phyloP scores from a whole-genome alignment of 2,329 filamentous ascomycete species.

The Penicillium aurantiogriseum region DNA sequence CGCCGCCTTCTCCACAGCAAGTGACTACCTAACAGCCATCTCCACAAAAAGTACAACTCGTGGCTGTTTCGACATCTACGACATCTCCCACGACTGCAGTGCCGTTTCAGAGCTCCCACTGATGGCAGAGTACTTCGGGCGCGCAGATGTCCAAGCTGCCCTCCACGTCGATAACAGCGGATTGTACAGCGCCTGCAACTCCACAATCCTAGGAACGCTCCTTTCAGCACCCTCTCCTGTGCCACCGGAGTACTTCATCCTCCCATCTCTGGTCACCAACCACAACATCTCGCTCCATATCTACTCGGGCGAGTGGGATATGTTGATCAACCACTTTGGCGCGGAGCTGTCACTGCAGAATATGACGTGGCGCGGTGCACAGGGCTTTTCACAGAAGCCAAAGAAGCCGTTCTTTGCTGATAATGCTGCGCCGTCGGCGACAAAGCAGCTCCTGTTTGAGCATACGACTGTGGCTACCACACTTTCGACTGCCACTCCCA shows the following conservation, averaged over 20 bases:
- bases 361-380: slow-evolving; percentile 42
- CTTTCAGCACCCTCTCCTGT: slow-evolving; percentile 21
- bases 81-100: slow-evolving; percentile 35
- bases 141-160: slow-evolving; percentile 33
- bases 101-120: slow-evolving; percentile 24
- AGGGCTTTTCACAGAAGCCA: slow-evolving; percentile 36
- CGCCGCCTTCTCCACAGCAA: slow-evolving; percentile 37
- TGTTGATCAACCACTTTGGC: slow-evolving; percentile 41
- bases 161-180: slow-evolving; percentile 29
- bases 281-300: slow-evolving; percentile 37
- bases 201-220: slow-evolving; percentile 28
- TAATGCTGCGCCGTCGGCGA: slow-evolving; percentile 19
- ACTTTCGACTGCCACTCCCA: neutral
- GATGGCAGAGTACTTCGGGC: slow-evolving; percentile 34
- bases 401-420: slow-evolving; percentile 27
- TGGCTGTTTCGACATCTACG: slow-evolving; percentile 36
- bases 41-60: slow-evolving; percentile 11
- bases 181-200: slow-evolving; percentile 32
- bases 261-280: slow-evolving; percentile 32
- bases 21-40: slow-evolving; percentile 29
- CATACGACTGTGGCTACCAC: neutral
- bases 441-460: neutral
- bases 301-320: slow-evolving; percentile 40
- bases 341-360: slow-evolving; percentile 40
- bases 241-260: slow-evolving; percentile 34